These are phyloP conservation scores for Penicillium expansum DNA, from an alignment of 2,329 filamentous ascomycete species.

Conservation along the genomic window DNA sequence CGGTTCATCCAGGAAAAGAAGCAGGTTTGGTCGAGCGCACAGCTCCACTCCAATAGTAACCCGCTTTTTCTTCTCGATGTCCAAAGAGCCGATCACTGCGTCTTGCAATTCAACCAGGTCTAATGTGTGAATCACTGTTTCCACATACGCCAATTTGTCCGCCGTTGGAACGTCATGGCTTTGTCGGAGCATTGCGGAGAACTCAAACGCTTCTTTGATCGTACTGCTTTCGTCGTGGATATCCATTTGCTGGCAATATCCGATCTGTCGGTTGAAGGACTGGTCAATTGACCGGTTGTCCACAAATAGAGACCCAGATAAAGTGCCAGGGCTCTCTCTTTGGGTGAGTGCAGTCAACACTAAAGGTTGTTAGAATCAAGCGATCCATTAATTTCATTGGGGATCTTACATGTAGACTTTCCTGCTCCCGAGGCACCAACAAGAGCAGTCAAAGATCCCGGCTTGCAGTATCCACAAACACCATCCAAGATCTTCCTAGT, in stretches of 20 bases:
- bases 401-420: conserved; percentile 49
- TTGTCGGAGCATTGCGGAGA: conserved; percentile 61
- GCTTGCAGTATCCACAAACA: conserved; percentile 71
- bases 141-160: conserved; percentile 62
- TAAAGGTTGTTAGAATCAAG: conserved; percentile 39
- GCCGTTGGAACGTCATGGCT: conserved; percentile 46
- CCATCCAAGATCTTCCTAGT: conserved; percentile 59
- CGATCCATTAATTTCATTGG: not conserved
- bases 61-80: conserved; percentile 65
- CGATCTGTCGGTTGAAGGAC: conserved; percentile 64
- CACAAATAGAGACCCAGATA: conserved; percentile 62
- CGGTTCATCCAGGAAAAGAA: conserved; percentile 67
- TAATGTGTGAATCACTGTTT: conserved; percentile 59
- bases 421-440: conserved; percentile 75
- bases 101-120: conserved; percentile 61
- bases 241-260: conserved; percentile 67
- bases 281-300: conserved; percentile 57
- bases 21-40: conserved; percentile 61
- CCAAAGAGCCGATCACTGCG: conserved; percentile 59
- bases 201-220: conserved; percentile 63
- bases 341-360: conserved; percentile 70
- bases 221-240: conserved; percentile 65
- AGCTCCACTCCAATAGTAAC: conserved; percentile 69
- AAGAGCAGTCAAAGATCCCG: conserved; percentile 71
- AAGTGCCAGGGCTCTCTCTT: conserved; percentile 60